Base-by-base conservation (phyloP, 805 yeast species). In the Grigorovia transvaalensis region DNA sequence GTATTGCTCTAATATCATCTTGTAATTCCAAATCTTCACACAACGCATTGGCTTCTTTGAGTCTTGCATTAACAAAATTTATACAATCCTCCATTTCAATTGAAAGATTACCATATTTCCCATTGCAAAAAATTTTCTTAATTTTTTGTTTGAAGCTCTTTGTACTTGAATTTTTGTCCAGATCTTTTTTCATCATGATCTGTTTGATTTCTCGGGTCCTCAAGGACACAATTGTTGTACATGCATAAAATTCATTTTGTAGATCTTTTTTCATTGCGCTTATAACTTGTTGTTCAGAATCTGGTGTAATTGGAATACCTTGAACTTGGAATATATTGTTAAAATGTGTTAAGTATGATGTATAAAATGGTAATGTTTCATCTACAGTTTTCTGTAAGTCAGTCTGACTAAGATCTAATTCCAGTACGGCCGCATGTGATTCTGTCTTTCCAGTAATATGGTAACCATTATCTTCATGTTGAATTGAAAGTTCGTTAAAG, bases 261-360 rank as follows among this genome's bases (percentile, higher is more conserved):
- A 80, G 60, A 57, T 79, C 84, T 52, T 71, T 72, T 57, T 75
- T 79, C 84, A 80, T 80, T 13, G 80, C 67, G 38, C 63, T 63
- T 13, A 73, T 61, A 11, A 80, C 72, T 50, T 73, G 77, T 9
- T 71, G 63, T 54, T 80, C 84, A 8, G 79, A 63, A 51, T 78
- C 78, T 13, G 75, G 71, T 19, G 71, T 67, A 15, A 73, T 64
- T 0, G 82, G 82, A 58, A 81, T 77, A 9, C 82, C 79, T 61
- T 80, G 85, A 13, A 71, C 53, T 52, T 69, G 68, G 49, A 70
- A 72, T 57, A 69, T 69, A 18, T 51, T 61, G 56, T 50, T 72
- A 60, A 53, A 68, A 50, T 51, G 63, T 13, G 62, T 60, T 38
- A 63, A 42, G 45, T 57, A 65, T 9, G 62, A 54, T 4, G 69